A percentile compares a stretch with the other conserved stretches of the same genome.
These are phyloP conservation scores for Pichia cactophila DNA, from an alignment of 1,139 yeast genomes.

Conservation along the genomic window DNA sequence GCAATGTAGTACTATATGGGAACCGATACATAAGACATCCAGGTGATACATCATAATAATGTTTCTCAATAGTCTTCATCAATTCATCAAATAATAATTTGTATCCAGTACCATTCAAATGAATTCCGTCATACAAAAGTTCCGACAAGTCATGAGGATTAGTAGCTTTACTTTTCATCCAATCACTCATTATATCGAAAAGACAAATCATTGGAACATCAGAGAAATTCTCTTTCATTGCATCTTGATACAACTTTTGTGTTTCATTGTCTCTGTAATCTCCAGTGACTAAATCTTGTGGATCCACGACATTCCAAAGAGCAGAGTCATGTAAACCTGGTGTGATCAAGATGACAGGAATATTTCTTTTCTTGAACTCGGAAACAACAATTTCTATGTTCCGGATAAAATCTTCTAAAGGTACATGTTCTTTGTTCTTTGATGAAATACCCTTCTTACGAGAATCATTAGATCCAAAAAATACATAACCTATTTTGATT, in stretches of 20 bases:
- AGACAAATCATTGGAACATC: conserved; percentile 39
- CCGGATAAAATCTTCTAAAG: conserved; percentile 38
- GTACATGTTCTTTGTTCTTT: conserved; percentile 44
- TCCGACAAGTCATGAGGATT: conserved; percentile 6
- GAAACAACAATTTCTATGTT: conserved; percentile 41
- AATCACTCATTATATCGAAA: conserved; percentile 35
- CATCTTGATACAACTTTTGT: conserved; percentile 43
- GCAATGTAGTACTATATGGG: conserved; percentile 8
- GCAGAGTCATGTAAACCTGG: conserved; percentile 53
- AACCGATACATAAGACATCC: conserved; percentile 5
- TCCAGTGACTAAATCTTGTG: conserved; percentile 29
- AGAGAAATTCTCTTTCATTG: conserved; percentile 32
- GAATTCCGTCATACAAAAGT: conserved; percentile 47
- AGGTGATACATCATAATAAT: conserved; percentile 38
- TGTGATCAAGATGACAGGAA: conserved; percentile 48
- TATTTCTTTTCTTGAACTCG: conserved; percentile 34
- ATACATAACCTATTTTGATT: conserved; percentile 38
- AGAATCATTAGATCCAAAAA: conserved; percentile 79
- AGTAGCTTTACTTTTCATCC: conserved; percentile 4
- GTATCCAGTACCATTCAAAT: conserved; percentile 57
- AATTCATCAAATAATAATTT: conserved; percentile 41
- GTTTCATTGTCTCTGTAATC: conserved; percentile 34
- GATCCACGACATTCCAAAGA: conserved; percentile 29
- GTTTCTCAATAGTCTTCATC: conserved; percentile 30
- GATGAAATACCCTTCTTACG: conserved; percentile 22